These are phyloP conservation scores for Oldenlandia corymbosa DNA, from an alignment of 257 asterid genomes.

Conservation along the genomic window DNA sequence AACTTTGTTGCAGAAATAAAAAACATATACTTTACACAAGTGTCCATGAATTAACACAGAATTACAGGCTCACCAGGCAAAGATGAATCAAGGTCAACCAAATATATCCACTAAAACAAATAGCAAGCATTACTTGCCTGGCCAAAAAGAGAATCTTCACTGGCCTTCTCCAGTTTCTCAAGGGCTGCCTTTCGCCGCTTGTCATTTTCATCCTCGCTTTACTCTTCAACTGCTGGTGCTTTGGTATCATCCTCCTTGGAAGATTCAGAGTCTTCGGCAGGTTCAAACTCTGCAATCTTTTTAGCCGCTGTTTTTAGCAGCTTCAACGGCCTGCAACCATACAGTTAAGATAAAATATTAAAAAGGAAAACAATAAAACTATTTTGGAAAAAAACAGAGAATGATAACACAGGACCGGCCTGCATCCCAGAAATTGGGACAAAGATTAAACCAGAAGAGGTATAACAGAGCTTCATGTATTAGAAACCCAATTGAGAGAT, in stretches of 20 bases:
- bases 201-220: conserved; percentile 66
- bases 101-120: too few species aligned
- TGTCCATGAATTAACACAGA: neutral
- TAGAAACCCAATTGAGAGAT: neutral
- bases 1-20: too few species aligned
- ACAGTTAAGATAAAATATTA: neutral
- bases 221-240: conserved; percentile 45
- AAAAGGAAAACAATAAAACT: too few species aligned
- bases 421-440: too few species aligned
- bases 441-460: neutral
- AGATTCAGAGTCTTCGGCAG: conserved; percentile 62
- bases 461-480: neutral
- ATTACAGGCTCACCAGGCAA: too few species aligned
- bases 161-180: conserved; percentile 78
- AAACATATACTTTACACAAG: neutral
- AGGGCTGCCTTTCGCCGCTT: conserved; percentile 62
- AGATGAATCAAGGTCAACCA: too few species aligned
- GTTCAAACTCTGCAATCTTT: conserved; percentile 33
- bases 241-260: conserved; percentile 45
- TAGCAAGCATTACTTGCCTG: conserved; percentile 49
- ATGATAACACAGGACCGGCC: neutral
- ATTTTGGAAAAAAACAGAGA: neutral
- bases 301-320: conserved; percentile 58
- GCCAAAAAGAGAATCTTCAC: conserved; percentile 80
- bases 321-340: conserved; percentile 72